Percentiles rank a stretch among this genome's conserved stretches.
Evolutionary conservation across 1,139 yeast genomes (phyloP).

Genomic region (Hemisphaericaspora subhashii): DNA sequence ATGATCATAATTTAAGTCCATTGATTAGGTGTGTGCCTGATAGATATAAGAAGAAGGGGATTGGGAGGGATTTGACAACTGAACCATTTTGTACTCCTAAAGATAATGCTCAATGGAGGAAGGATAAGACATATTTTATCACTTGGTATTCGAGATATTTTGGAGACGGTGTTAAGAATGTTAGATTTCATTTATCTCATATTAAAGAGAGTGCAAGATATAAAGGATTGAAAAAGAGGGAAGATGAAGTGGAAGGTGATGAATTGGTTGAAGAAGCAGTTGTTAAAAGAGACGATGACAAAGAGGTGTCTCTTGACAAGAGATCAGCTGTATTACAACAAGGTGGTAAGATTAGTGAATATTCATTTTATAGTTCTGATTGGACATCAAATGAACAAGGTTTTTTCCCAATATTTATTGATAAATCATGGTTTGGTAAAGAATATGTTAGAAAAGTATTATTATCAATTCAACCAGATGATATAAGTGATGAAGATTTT

Average conservation of each 20-base stretch:
- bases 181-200: constrained; percentile 65
- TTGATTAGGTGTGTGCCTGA: constrained; percentile 84
- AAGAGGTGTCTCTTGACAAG: constrained; percentile 19
- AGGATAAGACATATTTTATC: constrained; percentile 67
- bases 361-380: constrained; percentile 63
- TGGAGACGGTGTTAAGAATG: constrained; percentile 51
- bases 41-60: constrained; percentile 62
- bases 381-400: constrained; percentile 73
- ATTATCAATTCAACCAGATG: constrained; percentile 72
- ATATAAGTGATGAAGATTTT: constrained; percentile 64
- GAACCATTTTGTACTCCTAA: constrained; percentile 84
- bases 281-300: too few species aligned
- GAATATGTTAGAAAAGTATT: constrained; percentile 51
- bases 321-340: constrained; percentile 39
- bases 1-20: constrained; percentile 71
- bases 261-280: constrained; percentile 3
- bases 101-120: constrained; percentile 54
- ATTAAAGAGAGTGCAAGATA: constrained; percentile 55
- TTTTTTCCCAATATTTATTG: constrained; percentile 56
- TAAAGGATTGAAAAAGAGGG: constrained; percentile 52
- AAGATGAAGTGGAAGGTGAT: constrained; percentile 22
- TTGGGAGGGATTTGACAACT: constrained; percentile 52
- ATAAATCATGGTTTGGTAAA: constrained; percentile 58
- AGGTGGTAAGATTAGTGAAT: constrained; percentile 41
- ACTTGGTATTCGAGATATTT: constrained; percentile 78